Base-by-base conservation (phyloP, 176 grass and related monocot genomes). In the Alopecurus myosuroides region DNA sequence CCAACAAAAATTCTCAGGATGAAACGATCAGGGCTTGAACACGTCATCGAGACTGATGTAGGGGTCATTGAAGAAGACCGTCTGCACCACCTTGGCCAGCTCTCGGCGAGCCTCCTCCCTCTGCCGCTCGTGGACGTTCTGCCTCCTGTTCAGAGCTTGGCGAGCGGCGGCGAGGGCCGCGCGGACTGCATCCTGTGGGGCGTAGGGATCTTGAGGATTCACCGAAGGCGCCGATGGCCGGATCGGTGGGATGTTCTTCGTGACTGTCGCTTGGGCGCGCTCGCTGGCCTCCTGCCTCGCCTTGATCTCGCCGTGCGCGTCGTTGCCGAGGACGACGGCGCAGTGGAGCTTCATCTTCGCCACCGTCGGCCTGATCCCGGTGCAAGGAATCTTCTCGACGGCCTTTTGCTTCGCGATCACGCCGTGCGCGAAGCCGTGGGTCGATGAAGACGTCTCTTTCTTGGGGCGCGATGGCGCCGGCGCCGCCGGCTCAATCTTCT, bases 11-110 rank as follows among this genome's bases (percentile, higher is more conserved):
- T 82, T 82, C 17, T 73, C 67, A 31, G 6, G 9, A 70, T 28
- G 18, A 40, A 52, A 71, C 39, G 7, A 67, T 83, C 29, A 22
- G 19, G 49, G 30, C 53, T 86, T 82, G 78, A 86, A 62, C 31
- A 37, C 50, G 41, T 60, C 57, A 63, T 28, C 22, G 9, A 65
- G 78, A 34, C 63, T 78, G 63, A 86, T 53, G 78, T 53, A 71
- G 11, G 83, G 78, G 44, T 90, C 78, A 72, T 90, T 78, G 88
- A 90, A 90, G 62, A 70, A 68, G 19, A 90, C 83, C 4, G 88
- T 86, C 78, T 26, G 77, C n/a, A 78, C 78, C 25, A 86, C 44
- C 83, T 62, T 70, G 42, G 41, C 72, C 19, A 82, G 20, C 83
- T 81, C 78, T 45, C 34, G 52, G 19, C 78, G 63, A 17, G 84